A percentile compares a stretch with the other conserved stretches of the same genome.
These are phyloP conservation scores for Heterococcus sp. DNA, from an alignment of 108 stramenopile species.

Conservation along the genomic window DNA sequence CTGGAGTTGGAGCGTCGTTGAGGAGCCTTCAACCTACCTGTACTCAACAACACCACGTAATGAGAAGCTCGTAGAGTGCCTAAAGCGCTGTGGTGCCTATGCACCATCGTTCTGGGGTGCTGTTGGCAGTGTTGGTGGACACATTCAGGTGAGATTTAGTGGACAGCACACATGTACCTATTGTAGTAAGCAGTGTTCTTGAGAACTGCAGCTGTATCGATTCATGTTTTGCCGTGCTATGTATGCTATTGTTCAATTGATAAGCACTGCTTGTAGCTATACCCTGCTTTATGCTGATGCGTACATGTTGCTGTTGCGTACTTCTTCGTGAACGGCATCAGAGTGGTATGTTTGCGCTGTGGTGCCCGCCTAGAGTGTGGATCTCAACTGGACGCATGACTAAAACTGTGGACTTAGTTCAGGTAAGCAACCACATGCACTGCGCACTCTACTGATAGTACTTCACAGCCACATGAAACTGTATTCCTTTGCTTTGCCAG, in stretches of 20 bases:
- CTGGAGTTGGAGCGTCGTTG: not conserved
- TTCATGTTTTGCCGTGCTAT: not conserved
- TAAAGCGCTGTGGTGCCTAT: not conserved
- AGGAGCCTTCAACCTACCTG: not conserved
- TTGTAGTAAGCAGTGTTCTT: not conserved
- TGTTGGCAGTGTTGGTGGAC: not conserved
- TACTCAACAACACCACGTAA: not conserved
- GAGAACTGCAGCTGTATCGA: not conserved
- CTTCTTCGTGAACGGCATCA: constrained; percentile 4
- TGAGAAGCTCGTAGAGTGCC: not conserved
- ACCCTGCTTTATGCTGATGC: not conserved
- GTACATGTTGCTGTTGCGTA: not conserved
- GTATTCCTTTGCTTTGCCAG: no score
- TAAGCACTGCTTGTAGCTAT: not conserved
- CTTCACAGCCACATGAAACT: no score
- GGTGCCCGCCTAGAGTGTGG: constrained; percentile 14
- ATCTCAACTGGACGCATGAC: not conserved
- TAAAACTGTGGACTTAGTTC: not conserved
- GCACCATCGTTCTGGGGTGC: not conserved
- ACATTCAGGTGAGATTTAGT: not conserved
- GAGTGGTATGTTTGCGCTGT: constrained; percentile 34
- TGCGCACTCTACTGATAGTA: no score
- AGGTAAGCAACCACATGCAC: constrained; percentile 17
- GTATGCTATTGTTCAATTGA: not conserved
- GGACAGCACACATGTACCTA: not conserved